Conservation (phyloP, 1,139 yeast genomes). For the Hansenula lynferdii region DNA sequence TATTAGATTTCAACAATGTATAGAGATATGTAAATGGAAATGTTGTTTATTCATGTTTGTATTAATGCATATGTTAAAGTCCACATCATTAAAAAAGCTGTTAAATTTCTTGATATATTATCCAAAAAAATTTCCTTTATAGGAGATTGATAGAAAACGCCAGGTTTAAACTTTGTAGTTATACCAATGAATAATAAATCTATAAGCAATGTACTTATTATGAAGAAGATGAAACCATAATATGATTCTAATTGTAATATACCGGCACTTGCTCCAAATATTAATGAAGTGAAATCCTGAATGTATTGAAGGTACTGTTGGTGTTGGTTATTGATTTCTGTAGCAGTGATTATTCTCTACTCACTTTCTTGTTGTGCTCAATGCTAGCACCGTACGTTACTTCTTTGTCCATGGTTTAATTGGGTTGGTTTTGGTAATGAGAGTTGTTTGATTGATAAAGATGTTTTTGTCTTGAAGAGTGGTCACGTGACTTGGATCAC, state of each 20-base stretch:
- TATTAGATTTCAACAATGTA: slow-evolving; percentile 35
- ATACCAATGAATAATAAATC: slow-evolving; percentile 38
- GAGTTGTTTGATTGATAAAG: no score
- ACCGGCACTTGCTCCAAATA: slow-evolving; percentile 71
- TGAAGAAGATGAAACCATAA: slow-evolving; percentile 57
- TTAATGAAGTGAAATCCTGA: slow-evolving; percentile 62
- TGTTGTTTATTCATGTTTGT: slow-evolving; percentile 24
- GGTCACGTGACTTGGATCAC: no score
- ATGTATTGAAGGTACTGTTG: slow-evolving; percentile 41
- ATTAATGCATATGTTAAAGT: slow-evolving; percentile 70
- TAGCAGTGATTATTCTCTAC: background rate
- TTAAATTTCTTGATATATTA: slow-evolving; percentile 51
- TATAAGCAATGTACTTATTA: slow-evolving; percentile 41
- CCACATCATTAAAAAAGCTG: slow-evolving; percentile 83
- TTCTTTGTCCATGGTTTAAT: slow-evolving; percentile 7
- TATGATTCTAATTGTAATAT: slow-evolving; percentile 62
- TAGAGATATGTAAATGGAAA: no score
- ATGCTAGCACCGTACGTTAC: slow-evolving; percentile 22
- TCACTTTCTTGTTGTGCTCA: slow-evolving; percentile 19
- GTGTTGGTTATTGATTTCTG: background rate
- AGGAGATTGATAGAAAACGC: slow-evolving; percentile 47
- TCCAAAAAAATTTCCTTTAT: slow-evolving; percentile 51
- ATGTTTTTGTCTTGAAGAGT: no score
- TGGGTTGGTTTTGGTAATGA: background rate
- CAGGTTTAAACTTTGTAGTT: slow-evolving; percentile 40